Evolutionary conservation across 345 rosid species (phyloP).

Genomic region (Syzygium oleosum): DNA sequence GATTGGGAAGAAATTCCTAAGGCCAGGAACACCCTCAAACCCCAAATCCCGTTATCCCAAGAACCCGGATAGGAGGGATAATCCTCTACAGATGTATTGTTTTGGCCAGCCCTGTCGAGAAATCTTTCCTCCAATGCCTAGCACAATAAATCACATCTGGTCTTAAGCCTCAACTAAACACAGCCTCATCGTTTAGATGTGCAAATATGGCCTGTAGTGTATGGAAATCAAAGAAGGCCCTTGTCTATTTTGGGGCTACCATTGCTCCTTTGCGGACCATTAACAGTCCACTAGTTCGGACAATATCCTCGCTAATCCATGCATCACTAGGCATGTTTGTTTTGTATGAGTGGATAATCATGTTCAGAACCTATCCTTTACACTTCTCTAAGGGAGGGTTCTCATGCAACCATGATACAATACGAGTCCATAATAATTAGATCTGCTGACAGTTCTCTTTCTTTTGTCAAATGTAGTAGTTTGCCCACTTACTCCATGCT

Average conservation of each 20-base stretch:
- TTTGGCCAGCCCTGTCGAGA: too few species aligned
- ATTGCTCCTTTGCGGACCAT: not conserved
- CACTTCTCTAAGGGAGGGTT: not conserved
- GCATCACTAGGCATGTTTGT: not conserved
- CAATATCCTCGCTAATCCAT: not conserved
- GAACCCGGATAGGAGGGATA: too few species aligned
- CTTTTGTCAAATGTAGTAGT: not conserved
- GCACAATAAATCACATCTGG: too few species aligned
- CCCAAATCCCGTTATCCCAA: too few species aligned
- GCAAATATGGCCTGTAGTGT: not conserved
- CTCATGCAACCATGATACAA: not conserved
- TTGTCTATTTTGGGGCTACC: not conserved
- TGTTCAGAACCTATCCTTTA: not conserved
- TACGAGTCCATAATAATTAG: not conserved
- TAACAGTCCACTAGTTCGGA: not conserved
- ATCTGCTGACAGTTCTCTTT: not conserved
- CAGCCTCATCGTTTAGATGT: too few species aligned
- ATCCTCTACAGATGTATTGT: too few species aligned
- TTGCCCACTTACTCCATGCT: not conserved
- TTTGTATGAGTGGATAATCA: not conserved
- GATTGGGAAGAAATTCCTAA: too few species aligned
- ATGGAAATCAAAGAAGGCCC: not conserved
- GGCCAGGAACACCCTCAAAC: too few species aligned
- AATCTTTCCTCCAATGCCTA: too few species aligned
- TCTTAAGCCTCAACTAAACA: too few species aligned